A percentile compares a stretch with the other conserved stretches of the same genome.
Conservation (phyloP, 306 rosid genomes). For the Argentina anserina region DNA sequence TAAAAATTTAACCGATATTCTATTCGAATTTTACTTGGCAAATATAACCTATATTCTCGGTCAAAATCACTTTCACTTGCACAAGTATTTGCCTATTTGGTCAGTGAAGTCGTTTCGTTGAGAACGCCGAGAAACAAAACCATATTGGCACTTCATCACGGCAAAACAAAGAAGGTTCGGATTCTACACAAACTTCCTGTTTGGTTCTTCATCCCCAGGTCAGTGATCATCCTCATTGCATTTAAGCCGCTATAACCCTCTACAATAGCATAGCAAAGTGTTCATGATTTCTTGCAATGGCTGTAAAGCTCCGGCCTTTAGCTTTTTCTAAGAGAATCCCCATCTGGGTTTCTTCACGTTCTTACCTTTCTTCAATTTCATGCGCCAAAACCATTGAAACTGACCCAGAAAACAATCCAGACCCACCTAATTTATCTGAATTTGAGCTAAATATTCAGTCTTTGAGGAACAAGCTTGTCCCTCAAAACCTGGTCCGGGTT, state of each 20-base stretch:
- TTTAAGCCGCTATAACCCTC: conserved; percentile 2
- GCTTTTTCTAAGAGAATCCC: conserved; percentile 44
- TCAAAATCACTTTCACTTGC: too few species aligned
- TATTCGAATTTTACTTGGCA: too few species aligned
- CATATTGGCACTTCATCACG: neutral
- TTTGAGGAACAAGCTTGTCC: conserved; percentile 51
- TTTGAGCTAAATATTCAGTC: conserved; percentile 44
- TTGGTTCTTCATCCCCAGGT: conserved; percentile 31
- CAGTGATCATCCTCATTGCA: conserved; percentile 26
- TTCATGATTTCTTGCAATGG: conserved; percentile 44
- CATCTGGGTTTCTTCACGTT: conserved; percentile 40
- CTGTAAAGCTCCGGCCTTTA: conserved; percentile 54
- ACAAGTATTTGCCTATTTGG: too few species aligned
- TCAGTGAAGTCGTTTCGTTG: too few species aligned
- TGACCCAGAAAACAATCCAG: conserved; percentile 39
- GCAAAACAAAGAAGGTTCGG: neutral
- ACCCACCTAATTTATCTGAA: conserved; percentile 35
- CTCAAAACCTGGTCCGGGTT: conserved; percentile 51
- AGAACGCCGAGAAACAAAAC: too few species aligned
- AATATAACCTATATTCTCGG: too few species aligned
- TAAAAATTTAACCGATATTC: too few species aligned
- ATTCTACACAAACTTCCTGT: neutral
- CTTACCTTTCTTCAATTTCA: conserved; percentile 44
- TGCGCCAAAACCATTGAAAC: conserved; percentile 34
- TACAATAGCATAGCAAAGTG: conserved; percentile 1